Percentiles rank a stretch among this genome's conserved stretches.
Conservation (phyloP, 495 filamentous ascomycete genomes). For the Xylaria intraflava region DNA sequence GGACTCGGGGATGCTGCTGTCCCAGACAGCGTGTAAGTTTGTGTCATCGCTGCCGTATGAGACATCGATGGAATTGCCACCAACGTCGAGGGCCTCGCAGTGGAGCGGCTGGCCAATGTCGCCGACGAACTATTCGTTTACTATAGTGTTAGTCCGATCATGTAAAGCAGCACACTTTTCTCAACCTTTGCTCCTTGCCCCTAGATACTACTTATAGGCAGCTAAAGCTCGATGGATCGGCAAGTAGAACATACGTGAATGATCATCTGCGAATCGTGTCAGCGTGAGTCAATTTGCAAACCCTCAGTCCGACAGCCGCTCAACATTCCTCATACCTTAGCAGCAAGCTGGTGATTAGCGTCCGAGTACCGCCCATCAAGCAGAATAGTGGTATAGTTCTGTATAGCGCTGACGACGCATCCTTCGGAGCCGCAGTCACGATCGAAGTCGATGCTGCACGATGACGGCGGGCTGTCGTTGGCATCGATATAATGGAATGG, state of each 20-base stretch:
- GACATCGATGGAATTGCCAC: slow-evolving; percentile 57
- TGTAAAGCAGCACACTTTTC: not conserved
- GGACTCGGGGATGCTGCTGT: slow-evolving; percentile 56
- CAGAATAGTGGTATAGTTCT: slow-evolving; percentile 47
- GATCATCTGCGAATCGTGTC: slow-evolving; percentile 35
- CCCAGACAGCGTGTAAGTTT: slow-evolving; percentile 61
- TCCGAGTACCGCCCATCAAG: slow-evolving; percentile 14
- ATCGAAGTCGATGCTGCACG: slow-evolving; percentile 49
- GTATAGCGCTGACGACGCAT: slow-evolving; percentile 55
- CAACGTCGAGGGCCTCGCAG: slow-evolving; percentile 49
- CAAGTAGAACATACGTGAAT: slow-evolving; percentile 40
- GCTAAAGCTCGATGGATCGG: too few relatives aligned
- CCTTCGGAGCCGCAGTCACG: slow-evolving; percentile 54
- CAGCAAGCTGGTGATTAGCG: slow-evolving; percentile 22
- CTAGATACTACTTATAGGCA: too few relatives aligned
- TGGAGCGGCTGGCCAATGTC: slow-evolving; percentile 62
- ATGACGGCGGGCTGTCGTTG: slow-evolving; percentile 52
- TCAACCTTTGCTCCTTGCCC: not conserved
- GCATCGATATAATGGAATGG: slow-evolving; percentile 60
- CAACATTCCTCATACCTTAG: slow-evolving; percentile 8
- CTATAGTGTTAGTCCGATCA: not conserved
- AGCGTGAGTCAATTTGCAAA: not conserved
- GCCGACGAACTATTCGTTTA: slow-evolving; percentile 42
- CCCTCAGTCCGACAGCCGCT: not conserved
- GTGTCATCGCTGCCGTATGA: slow-evolving; percentile 45